Conservation (phyloP, 2,329 filamentous ascomycete species). For the Hypoxylon sp. region DNA sequence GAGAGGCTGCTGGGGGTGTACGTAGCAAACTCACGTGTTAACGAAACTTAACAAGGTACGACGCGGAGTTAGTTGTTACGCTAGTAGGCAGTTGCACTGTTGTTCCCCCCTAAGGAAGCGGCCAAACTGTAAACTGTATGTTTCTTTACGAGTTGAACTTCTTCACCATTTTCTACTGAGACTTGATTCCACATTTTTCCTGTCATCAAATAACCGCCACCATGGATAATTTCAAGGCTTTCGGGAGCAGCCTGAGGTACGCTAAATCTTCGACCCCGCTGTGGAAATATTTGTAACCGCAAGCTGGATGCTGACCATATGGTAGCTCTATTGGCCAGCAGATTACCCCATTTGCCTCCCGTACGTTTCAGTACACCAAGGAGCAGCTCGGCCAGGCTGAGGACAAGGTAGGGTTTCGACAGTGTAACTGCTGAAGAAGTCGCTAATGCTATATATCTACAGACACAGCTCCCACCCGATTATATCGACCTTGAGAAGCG, state of each 20-base stretch:
- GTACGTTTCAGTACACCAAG: slow-evolving; percentile 97
- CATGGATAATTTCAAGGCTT: slow-evolving; percentile 72
- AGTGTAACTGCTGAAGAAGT: slow-evolving; percentile 5
- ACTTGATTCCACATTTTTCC: not conserved
- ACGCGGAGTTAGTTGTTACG: not conserved
- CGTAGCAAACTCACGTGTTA: slow-evolving; percentile 38
- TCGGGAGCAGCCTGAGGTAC: slow-evolving; percentile 71
- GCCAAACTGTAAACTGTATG: slow-evolving; percentile 14
- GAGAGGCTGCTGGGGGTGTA: slow-evolving; percentile 11
- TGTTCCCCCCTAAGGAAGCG: slow-evolving; percentile 30
- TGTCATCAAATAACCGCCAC: slow-evolving; percentile 21
- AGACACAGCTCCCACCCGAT: slow-evolving; percentile 97
- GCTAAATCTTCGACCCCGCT: slow-evolving; percentile 47
- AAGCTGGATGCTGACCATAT: slow-evolving; percentile 42
- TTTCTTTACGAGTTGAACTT: slow-evolving; percentile 24
- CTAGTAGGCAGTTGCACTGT: slow-evolving; percentile 22
- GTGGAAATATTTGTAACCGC: slow-evolving; percentile 36
- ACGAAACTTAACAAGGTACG: slow-evolving; percentile 3
- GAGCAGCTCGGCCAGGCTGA: slow-evolving; percentile 96
- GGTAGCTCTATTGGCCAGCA: slow-evolving; percentile 76
- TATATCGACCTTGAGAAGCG: slow-evolving; percentile 99
- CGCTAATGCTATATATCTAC: slow-evolving; percentile 29
- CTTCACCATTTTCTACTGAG: slow-evolving; percentile 22
- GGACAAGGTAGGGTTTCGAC: slow-evolving; percentile 78
- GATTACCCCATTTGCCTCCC: slow-evolving; percentile 92